Base-by-base conservation (phyloP, 345 rosid species). In the Angophora floribunda region DNA sequence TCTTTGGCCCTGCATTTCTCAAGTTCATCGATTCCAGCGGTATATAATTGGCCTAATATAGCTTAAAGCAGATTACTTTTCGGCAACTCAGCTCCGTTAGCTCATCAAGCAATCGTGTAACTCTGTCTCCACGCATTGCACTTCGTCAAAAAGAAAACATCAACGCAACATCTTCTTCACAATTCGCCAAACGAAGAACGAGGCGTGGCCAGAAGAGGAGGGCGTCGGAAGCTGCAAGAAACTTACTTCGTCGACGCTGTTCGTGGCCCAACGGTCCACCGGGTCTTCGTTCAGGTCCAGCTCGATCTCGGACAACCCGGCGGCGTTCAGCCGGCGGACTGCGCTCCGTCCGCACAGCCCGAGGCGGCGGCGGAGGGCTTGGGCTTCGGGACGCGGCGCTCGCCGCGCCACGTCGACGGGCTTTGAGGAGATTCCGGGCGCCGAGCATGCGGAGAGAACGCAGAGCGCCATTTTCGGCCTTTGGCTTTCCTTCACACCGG, bases 221-320 rank as follows among this genome's bases (percentile, higher is more conserved):
- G 11, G 80, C 5, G 49, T 22, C 22, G 44, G 84, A 75, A 75
- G 84, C 49, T 0, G 84, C 45, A 75, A 75, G 49, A 41, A 36
- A 84, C 94, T 78, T 87, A 96, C 99, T 51, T 91, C 86, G 89
- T 92, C 94, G 67, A 97, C 44, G 45, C 97, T 90, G 51, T 94
- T 93, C 65, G 94, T 93, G 85, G 93, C 96, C 92, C 95, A 96
- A 84, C 95, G 94, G 86, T 96, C 99, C 85, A 91, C 86, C 0
- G 98, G 98, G 75, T 97, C 98, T 91, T 97, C 99, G 13, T 95
- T 94, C 87, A 97, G 97, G 82, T 97, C 99, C 32, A 98, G 99
- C 88, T 97, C 99, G 52, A 95, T 93, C 91, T 94, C 91, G 6
- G 96, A 85, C 87, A 97, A 88, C 53, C 97, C 98, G 17, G 91